These are phyloP conservation scores for Colletotrichum neosansevieriae DNA, from an alignment of 2,329 filamentous ascomycete species.

Conservation along the genomic window DNA sequence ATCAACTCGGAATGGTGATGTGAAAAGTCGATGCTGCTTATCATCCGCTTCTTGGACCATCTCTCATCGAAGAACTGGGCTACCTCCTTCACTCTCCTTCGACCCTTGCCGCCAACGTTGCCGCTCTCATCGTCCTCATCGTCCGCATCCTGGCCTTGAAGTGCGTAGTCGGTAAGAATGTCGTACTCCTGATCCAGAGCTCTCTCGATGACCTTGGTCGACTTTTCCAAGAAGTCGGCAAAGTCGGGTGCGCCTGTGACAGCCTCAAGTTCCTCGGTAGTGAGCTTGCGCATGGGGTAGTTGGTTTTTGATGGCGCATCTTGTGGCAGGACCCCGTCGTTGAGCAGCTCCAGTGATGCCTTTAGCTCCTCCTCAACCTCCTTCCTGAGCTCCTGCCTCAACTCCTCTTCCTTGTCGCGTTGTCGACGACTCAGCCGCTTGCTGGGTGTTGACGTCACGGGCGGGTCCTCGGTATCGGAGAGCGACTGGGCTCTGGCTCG, in stretches of 20 bases:
- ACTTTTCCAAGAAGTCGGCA: conserved; percentile 92
- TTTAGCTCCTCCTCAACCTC: conserved; percentile 95
- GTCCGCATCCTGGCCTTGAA: conserved; percentile 79
- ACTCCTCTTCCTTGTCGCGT: conserved; percentile 87
- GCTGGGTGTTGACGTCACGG: conserved; percentile 69
- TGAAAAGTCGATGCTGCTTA: conserved; percentile 95
- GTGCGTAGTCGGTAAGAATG: conserved; percentile 92
- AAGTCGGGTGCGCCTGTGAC: conserved; percentile 95
- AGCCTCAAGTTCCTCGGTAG: conserved; percentile 86
- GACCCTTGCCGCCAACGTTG: conserved; percentile 77
- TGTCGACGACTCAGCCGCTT: conserved; percentile 85
- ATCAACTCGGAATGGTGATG: conserved; percentile 94
- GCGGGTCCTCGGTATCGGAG: conserved; percentile 73
- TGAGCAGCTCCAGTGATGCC: conserved; percentile 72
- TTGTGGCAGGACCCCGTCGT: conserved; percentile 62
- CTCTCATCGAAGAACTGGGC: conserved; percentile 94
- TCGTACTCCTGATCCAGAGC: conserved; percentile 97
- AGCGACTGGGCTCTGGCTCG: conserved; percentile 67
- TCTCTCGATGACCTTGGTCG: conserved; percentile 96
- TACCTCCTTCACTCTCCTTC: conserved; percentile 84
- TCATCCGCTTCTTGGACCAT: conserved; percentile 98
- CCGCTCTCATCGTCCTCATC: conserved; percentile 86
- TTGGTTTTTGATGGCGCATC: conserved; percentile 60
- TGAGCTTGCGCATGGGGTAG: conserved; percentile 85
- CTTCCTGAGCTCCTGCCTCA: conserved; percentile 83